These are phyloP conservation scores for Mycena galopus DNA, from an alignment of 768 basidiomycete species.

Conservation along the genomic window DNA sequence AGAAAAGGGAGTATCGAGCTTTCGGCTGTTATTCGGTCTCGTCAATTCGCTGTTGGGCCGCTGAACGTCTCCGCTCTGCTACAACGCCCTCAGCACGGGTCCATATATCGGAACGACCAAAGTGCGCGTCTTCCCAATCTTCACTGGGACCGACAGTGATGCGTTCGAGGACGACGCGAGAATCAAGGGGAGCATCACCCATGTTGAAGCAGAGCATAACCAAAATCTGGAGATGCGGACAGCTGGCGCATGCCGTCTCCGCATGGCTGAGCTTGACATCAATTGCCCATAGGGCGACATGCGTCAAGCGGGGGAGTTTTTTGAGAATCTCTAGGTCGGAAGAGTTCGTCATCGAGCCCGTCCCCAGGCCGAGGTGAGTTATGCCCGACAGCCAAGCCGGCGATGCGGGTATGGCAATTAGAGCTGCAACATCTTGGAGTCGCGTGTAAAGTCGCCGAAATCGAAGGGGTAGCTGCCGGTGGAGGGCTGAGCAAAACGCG, in stretches of 20 bases:
- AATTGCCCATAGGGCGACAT: neutral
- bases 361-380: neutral
- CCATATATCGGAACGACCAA: neutral
- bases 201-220: neutral
- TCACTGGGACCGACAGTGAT: neutral
- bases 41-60: no score
- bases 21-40: no score
- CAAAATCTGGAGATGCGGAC: neutral
- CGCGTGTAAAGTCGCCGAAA: neutral
- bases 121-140: neutral
- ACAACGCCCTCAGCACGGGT: neutral
- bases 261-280: neutral
- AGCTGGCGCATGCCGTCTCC: neutral
- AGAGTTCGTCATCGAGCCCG: no score
- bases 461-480: neutral
- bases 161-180: no score
- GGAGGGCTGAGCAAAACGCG: neutral
- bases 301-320: slow-evolving; percentile 12
- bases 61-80: neutral
- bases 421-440: neutral
- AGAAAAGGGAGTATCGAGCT: no score
- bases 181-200: no score
- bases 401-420: neutral
- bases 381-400: neutral
- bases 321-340: neutral